Conservation (phyloP, 1,284 basidiomycete species). For the Cerioporus squamosus region DNA sequence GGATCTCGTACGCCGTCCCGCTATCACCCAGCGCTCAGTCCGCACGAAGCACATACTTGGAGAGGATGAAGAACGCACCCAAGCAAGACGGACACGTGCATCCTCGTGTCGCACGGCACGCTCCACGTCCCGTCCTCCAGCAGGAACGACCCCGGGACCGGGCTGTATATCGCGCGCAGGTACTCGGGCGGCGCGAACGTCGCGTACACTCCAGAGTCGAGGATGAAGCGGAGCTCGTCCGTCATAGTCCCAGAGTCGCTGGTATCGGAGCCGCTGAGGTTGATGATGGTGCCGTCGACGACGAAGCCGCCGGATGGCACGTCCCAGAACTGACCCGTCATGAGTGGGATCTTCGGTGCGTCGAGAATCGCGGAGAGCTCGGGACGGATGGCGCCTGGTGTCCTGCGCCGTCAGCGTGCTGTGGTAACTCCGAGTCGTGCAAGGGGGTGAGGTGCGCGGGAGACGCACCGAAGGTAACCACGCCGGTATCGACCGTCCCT, state of each 20-base stretch:
- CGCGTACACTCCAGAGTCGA: slow-evolving; percentile 6
- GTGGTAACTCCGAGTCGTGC: no score
- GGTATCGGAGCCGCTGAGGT: neutral
- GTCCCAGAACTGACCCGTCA: slow-evolving; percentile 7
- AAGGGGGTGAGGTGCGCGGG: no score
- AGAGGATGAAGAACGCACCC: neutral
- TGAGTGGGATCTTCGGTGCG: slow-evolving; percentile 4
- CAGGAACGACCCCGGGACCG: neutral
- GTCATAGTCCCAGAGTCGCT: no score
- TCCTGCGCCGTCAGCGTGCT: neutral
- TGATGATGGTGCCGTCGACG: neutral
- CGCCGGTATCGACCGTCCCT: neutral
- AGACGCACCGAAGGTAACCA: slow-evolving; percentile 3
- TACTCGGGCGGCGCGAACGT: slow-evolving; percentile 4
- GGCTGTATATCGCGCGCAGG: slow-evolving; percentile 4
- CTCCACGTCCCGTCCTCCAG: slow-evolving; percentile 7
- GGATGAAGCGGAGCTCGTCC: neutral
- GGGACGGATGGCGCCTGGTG: neutral
- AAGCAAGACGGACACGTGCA: slow-evolving; percentile 9
- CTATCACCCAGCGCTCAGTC: neutral
- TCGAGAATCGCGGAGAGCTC: neutral
- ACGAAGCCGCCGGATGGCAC: slow-evolving; percentile 7
- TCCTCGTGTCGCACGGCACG: slow-evolving; percentile 5
- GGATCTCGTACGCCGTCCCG: neutral
- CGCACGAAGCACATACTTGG: no score